phyloP scores from a whole-genome alignment of 108 stramenopile species.

The Pseudonitzschia multiseries region DNA sequence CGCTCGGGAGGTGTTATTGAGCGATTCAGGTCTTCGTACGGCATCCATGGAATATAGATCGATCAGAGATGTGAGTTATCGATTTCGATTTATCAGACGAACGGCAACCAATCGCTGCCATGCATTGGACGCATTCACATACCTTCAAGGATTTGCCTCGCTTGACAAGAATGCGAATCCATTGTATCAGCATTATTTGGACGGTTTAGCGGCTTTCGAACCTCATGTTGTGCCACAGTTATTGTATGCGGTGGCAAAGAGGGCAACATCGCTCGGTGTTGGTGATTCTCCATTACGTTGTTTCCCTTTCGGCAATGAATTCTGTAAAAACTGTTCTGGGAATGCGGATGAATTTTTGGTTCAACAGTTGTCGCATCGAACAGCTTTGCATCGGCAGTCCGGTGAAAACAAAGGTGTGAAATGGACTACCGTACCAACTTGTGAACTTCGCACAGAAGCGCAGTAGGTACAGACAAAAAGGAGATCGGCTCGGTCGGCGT shows the following conservation, averaged over 20 bases:
- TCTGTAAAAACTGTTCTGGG: neutral
- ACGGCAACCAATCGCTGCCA: neutral
- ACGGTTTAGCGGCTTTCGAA: neutral
- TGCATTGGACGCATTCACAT: neutral
- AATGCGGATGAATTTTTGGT: too few species aligned
- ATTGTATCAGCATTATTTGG: neutral
- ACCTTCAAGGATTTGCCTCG: neutral
- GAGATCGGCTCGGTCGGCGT: neutral
- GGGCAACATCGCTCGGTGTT: neutral
- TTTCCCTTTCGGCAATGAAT: neutral
- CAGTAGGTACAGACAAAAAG: neutral
- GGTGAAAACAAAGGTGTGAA: neutral
- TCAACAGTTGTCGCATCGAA: too few species aligned
- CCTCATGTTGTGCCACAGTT: neutral
- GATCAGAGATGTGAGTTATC: too few species aligned
- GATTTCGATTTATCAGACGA: neutral
- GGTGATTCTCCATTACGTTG: neutral
- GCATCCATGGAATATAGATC: neutral
- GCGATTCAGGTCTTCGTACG: slow-evolving; percentile 28
- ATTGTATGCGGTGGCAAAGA: neutral
- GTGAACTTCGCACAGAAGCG: too few species aligned
- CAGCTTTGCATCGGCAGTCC: neutral
- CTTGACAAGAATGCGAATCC: neutral
- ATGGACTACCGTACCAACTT: neutral
- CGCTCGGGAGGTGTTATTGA: slow-evolving; percentile 34